Percentiles rank a stretch among this genome's conserved stretches.
phyloP scores from a whole-genome alignment of 495 filamentous ascomycete genomes.

The Penicillium maclennaniae region DNA sequence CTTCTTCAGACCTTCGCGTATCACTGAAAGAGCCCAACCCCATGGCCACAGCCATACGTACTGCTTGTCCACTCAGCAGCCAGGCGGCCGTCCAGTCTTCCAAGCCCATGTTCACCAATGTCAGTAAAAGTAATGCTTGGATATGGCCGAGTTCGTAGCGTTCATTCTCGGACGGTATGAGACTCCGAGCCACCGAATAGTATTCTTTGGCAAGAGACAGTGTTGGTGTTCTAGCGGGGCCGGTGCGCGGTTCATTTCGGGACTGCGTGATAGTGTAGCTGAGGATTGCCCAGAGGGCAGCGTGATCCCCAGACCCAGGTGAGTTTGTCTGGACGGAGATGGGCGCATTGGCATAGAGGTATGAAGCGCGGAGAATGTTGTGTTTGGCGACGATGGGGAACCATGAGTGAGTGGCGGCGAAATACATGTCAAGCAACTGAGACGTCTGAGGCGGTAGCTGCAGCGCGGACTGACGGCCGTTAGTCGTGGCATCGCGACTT shows the following conservation, averaged over 20 bases:
- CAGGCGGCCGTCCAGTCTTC: conserved; percentile 54
- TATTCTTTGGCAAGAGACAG: conserved; percentile 39
- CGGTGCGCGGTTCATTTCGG: conserved; percentile 22
- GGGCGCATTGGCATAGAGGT: conserved; percentile 48
- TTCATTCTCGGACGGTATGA: conserved; percentile 58
- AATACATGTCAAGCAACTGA: conserved; percentile 66
- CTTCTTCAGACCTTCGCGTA: conserved; percentile 35
- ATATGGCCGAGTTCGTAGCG: conserved; percentile 57
- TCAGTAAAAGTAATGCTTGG: conserved; percentile 59
- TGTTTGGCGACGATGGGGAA: conserved; percentile 70
- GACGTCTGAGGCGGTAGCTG: conserved; percentile 59
- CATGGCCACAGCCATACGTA: conserved; percentile 53
- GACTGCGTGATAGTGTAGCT: conserved; percentile 51
- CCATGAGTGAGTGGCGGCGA: conserved; percentile 70
- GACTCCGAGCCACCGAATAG: conserved; percentile 53
- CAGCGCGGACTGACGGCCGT: conserved; percentile 19
- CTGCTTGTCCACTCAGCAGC: conserved; percentile 59
- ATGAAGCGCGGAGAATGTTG: conserved; percentile 53
- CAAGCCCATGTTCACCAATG: conserved; percentile 55
- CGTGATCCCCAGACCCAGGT: conserved; percentile 53
- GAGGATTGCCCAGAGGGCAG: conserved; percentile 61
- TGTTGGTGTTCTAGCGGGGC: conserved; percentile 14
- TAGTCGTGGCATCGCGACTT: conserved; percentile 9
- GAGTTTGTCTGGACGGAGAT: conserved; percentile 37
- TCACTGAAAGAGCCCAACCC: conserved; percentile 33